Percentiles rank a stretch among this genome's conserved stretches.
These are phyloP conservation scores for Rhipidocladum racemiflorum DNA, from an alignment of 176 grass and related monocot species.

Conservation along the genomic window DNA sequence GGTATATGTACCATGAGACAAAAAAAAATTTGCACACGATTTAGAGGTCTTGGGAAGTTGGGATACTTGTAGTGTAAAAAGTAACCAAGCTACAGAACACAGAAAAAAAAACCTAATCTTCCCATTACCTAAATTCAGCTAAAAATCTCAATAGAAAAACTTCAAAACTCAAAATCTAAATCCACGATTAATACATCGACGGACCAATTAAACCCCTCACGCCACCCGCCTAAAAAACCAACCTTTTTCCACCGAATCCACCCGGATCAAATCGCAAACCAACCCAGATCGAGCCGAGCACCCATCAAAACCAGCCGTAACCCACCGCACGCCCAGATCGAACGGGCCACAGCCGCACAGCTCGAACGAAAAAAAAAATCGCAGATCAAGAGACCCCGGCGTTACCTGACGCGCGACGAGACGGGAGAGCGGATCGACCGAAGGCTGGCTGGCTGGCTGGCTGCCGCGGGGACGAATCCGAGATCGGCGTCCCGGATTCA, in stretches of 20 bases:
- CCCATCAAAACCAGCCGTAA: neutral
- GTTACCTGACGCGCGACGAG: slow-evolving; percentile 13
- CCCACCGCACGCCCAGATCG: neutral
- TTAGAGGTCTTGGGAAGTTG: neutral
- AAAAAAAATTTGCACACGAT: neutral
- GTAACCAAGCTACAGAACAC: neutral
- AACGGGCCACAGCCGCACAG: neutral
- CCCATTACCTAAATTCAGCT: neutral
- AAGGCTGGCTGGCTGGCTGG: neutral
- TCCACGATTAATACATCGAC: neutral
- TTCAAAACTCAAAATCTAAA: neutral
- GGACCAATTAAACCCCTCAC: neutral
- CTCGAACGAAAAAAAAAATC: neutral
- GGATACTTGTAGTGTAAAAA: neutral
- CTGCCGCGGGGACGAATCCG: slow-evolving; percentile 14
- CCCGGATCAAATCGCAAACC: slow-evolving; percentile 3
- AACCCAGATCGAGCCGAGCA: neutral
- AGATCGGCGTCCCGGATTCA: slow-evolving; percentile 48
- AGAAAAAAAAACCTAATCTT: neutral
- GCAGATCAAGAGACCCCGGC: neutral
- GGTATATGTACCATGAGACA: neutral
- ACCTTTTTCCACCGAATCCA: neutral
- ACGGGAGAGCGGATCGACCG: neutral
- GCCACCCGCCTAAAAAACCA: neutral
- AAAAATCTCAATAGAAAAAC: neutral